Base-by-base conservation (phyloP, 768 basidiomycete species). In the Neoboletus magnificus region DNA sequence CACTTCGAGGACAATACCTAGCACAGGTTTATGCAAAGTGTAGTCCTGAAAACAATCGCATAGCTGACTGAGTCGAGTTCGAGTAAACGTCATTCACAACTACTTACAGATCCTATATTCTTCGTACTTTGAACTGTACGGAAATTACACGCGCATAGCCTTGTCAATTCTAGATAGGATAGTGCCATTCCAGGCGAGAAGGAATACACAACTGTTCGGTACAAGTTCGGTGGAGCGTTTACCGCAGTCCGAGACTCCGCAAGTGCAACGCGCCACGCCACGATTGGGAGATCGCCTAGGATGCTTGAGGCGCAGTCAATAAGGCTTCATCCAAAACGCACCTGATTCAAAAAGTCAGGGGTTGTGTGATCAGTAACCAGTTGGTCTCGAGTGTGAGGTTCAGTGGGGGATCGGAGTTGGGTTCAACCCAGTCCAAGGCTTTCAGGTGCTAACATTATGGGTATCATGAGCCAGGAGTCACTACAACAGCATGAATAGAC, bases 81-180 rank as follows among this genome's bases (percentile, higher is more conserved):
- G 32, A 46, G 41, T 54, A 20, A 22, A 36, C 39, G 15, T 37
- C 12, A 23, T 35, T 32, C 23, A 30, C 37, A 35, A 42, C 25
- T 0, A 36, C 35, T 48, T 37, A 30, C 32, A 20, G 16, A 41
- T 44, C 30, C 54, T 46, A 29, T n/a, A 25, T 33, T 42, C 29
- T 43, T 48, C 51, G 29, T 40, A 42, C 29, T 47, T 29, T 33
- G 43, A 44, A 27, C 52, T 10, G 36, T 23, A 18, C 66, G 64
- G 66, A 68, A 54, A 67, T 69, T 66, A 62, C 54, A 37, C 27
- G 37, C 16, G 47, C 52, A 62, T 53, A 54, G 55, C 62, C 64
- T 15, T 55, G 50, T 42, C 35, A 46, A n/a, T 41, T 47, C 59
- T 33, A 44, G 58, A 60, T 25, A 32, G 33, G 33, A 35, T 35